A percentile compares a stretch with the other conserved stretches of the same genome.
Evolutionary conservation across 768 basidiomycete genomes (phyloP).

Genomic region (Suillus decipiens): DNA sequence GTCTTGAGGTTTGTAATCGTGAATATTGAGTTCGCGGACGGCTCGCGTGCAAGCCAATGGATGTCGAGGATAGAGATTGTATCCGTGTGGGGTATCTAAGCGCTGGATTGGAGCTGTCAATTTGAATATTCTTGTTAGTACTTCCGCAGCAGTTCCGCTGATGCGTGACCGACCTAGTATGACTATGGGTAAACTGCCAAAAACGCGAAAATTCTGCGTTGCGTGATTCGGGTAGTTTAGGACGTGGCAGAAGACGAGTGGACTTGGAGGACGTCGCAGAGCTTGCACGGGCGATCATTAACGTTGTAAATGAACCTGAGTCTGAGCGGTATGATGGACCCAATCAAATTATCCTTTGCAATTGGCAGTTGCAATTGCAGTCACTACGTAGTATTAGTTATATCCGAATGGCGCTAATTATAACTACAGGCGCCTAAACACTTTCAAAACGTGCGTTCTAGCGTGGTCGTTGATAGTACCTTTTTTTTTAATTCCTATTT

Average conservation of each 20-base stretch:
- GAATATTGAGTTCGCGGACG: neutral
- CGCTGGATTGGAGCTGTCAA: constrained; percentile 3
- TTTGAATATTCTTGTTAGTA: constrained; percentile 2
- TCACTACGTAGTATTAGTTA: neutral
- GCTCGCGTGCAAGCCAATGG: neutral
- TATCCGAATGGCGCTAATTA: neutral
- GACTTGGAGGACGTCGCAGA: constrained; percentile 6
- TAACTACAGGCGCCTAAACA: neutral
- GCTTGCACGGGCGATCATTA: constrained; percentile 6
- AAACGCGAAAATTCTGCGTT: neutral
- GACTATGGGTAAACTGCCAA: constrained; percentile 2
- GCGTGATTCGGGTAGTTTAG: neutral
- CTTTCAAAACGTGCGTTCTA: neutral
- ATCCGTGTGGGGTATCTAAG: constrained; percentile 1
- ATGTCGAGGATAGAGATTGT: constrained; percentile 1
- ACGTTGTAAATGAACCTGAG: neutral
- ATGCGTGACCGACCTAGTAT: constrained; percentile 11
- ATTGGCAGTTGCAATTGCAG: neutral
- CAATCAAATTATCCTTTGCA: neutral
- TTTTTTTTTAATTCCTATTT: too few relatives aligned
- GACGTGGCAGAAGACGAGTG: neutral
- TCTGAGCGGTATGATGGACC: neutral
- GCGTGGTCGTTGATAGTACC: too few relatives aligned
- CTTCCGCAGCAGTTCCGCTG: neutral
- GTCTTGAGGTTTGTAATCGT: constrained; percentile 2